Percentiles rank a stretch among this genome's conserved stretches.
Evolutionary conservation across 2,329 filamentous ascomycete species (phyloP).

Genomic region (Penicillium psychrosexuale): DNA sequence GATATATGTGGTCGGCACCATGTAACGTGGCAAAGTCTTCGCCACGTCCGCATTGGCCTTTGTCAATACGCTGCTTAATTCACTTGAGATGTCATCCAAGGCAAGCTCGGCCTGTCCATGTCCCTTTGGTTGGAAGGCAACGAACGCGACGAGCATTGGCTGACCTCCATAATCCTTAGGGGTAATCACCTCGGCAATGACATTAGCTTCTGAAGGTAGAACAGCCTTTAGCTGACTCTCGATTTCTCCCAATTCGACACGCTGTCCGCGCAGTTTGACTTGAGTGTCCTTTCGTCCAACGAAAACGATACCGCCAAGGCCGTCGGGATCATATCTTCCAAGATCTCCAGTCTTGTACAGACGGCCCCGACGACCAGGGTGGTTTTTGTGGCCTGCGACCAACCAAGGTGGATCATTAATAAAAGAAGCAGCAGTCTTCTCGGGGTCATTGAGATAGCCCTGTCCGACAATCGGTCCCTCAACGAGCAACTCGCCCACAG

Average conservation of each 20-base stretch:
- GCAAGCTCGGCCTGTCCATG: slow-evolving; percentile 17
- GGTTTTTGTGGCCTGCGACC: slow-evolving; percentile 23
- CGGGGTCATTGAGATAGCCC: slow-evolving; percentile 45
- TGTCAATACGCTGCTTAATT: slow-evolving; percentile 17
- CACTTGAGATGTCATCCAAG: slow-evolving; percentile 15
- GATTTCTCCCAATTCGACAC: slow-evolving; percentile 44
- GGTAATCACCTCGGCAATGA: slow-evolving; percentile 51
- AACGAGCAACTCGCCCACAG: slow-evolving; percentile 48
- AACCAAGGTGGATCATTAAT: slow-evolving; percentile 41
- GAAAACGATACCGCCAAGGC: slow-evolving; percentile 38
- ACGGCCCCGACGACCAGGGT: slow-evolving; percentile 30
- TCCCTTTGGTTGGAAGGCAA: slow-evolving; percentile 26
- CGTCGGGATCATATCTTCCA: slow-evolving; percentile 38
- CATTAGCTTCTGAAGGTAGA: slow-evolving; percentile 32
- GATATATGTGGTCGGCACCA: slow-evolving; percentile 44
- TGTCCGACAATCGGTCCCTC: slow-evolving; percentile 49
- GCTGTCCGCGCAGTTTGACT: slow-evolving; percentile 44
- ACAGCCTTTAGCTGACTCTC: slow-evolving; percentile 35
- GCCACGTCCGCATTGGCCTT: slow-evolving; percentile 24
- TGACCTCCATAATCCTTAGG: slow-evolving; percentile 29
- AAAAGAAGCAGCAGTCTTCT: slow-evolving; percentile 37
- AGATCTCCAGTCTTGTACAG: slow-evolving; percentile 44
- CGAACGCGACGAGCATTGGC: slow-evolving; percentile 32
- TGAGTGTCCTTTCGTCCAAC: slow-evolving; percentile 42
- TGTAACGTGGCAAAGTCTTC: slow-evolving; percentile 32